Percentiles rank a stretch among this genome's conserved stretches.
phyloP scores from a whole-genome alignment of 352 stramenopile genomes.

The Phytophthora niederhauseri region DNA sequence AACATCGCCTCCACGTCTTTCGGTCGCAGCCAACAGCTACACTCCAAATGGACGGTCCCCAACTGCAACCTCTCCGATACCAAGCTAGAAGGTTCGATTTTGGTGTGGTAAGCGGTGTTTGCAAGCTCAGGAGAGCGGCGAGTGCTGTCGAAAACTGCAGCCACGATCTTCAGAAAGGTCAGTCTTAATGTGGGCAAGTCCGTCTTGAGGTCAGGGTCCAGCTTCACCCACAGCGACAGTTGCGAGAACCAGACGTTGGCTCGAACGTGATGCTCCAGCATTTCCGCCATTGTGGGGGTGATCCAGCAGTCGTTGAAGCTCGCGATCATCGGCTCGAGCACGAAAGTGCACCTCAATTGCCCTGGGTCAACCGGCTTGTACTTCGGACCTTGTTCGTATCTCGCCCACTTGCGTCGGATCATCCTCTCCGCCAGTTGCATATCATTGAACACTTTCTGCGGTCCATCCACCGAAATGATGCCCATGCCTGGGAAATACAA shows the following conservation, averaged over 20 bases:
- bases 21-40: not conserved
- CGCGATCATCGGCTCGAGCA: not conserved
- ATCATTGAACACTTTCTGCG: not conserved
- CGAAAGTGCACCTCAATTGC: not conserved
- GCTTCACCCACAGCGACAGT: not conserved
- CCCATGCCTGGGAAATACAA: not conserved
- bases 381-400: not conserved
- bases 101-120: not conserved
- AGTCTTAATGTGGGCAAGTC: not conserved
- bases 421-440: not conserved
- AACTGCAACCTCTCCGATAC: not conserved
- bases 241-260: not conserved
- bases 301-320: conserved; percentile 2
- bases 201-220: not conserved
- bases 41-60: not conserved
- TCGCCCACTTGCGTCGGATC: not conserved
- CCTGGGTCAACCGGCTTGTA: not conserved
- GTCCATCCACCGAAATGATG: not conserved
- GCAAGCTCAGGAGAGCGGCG: not conserved
- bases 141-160: not conserved
- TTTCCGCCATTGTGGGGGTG: not conserved
- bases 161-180: not conserved
- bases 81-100: not conserved
- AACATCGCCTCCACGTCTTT: not conserved
- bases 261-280: not conserved